phyloP scores from a whole-genome alignment of 805 yeast genomes.

The Nakazawaea populi region DNA sequence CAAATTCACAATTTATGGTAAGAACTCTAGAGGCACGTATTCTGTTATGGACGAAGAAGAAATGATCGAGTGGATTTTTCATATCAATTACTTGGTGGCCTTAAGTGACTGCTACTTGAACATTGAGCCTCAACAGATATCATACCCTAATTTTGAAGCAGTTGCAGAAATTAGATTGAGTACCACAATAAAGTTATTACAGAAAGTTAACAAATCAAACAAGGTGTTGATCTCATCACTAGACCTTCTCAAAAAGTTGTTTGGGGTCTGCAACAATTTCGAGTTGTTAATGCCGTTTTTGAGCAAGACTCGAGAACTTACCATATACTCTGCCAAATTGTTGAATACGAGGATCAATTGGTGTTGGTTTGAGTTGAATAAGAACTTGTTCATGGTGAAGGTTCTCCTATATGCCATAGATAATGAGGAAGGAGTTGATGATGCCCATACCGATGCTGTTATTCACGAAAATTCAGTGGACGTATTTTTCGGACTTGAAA shows the following conservation, averaged over 20 bases:
- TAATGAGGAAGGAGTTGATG: background rate
- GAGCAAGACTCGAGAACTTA: constrained; percentile 42
- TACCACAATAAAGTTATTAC: constrained; percentile 21
- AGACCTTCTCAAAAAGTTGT: constrained; percentile 30
- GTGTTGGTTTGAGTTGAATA: constrained; percentile 48
- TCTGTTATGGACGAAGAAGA: constrained; percentile 39
- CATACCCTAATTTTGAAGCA: constrained; percentile 21
- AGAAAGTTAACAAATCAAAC: constrained; percentile 28
- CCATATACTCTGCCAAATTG: constrained; percentile 38
- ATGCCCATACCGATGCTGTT: background rate
- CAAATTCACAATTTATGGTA: constrained; percentile 35
- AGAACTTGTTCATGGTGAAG: constrained; percentile 23
- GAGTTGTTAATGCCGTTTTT: constrained; percentile 49
- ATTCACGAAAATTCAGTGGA: background rate
- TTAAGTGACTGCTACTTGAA: constrained; percentile 29
- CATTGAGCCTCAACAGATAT: constrained; percentile 3
- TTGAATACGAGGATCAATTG: constrained; percentile 50
- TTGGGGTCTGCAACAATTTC: constrained; percentile 31
- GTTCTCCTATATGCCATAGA: constrained; percentile 10
- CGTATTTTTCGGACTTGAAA: background rate
- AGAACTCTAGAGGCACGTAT: constrained; percentile 32
- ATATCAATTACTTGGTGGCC: constrained; percentile 48
- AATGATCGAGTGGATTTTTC: constrained; percentile 51
- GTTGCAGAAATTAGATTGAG: constrained; percentile 23
- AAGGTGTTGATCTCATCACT: constrained; percentile 28